Evolutionary conservation across 805 yeast species (phyloP).

Genomic region (Nakazawaea anatomiae): DNA sequence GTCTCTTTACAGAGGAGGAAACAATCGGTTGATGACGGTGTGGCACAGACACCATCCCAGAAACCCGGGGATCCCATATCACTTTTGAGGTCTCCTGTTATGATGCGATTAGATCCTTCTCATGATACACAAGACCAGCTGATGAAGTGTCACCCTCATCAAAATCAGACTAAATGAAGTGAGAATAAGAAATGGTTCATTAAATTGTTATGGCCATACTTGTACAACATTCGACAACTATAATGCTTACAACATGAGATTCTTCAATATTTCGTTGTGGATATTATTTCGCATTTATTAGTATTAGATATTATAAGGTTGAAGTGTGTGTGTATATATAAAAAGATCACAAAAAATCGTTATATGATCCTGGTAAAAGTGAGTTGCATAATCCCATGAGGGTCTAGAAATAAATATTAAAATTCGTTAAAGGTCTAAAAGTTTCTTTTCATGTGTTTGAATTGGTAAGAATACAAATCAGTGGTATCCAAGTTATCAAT

Average conservation of each 20-base stretch:
- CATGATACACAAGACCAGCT: not conserved
- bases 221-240: too few relatives aligned
- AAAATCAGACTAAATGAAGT: not conserved
- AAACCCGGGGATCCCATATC: conserved; percentile 7
- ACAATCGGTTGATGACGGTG: not conserved
- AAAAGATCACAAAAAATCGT: too few relatives aligned
- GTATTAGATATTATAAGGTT: too few relatives aligned
- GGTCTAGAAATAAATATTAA: too few relatives aligned
- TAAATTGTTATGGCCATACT: too few relatives aligned
- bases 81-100: not conserved
- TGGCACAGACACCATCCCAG: not conserved
- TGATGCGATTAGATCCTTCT: not conserved
- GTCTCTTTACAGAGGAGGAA: not conserved
- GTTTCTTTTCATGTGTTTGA: conserved; percentile 8
- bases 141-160: not conserved
- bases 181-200: not conserved
- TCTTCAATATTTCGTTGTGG: too few relatives aligned
- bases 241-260: too few relatives aligned
- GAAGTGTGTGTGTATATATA: too few relatives aligned
- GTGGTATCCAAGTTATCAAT: not conserved
- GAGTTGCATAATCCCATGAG: too few relatives aligned
- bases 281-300: too few relatives aligned
- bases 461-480: conserved; percentile 3
- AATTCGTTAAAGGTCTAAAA: not conserved
- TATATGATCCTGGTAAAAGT: too few relatives aligned